Conservation (phyloP, 345 rosid species). For the Citrus cavaleriei region DNA sequence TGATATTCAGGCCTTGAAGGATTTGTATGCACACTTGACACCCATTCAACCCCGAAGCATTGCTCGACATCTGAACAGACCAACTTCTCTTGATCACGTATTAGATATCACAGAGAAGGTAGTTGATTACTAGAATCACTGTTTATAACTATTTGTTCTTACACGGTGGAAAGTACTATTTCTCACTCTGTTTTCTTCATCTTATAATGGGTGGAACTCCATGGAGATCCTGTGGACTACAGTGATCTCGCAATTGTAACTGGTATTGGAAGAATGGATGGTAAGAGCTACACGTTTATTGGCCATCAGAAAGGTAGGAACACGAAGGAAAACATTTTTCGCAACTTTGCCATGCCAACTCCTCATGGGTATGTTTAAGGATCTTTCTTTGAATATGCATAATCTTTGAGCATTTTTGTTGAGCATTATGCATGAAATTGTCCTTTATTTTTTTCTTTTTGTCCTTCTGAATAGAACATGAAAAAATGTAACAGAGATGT, state of each 20-base stretch:
- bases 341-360: conserved; percentile 18
- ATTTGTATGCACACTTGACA: conserved; percentile 10
- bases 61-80: conserved; percentile 18
- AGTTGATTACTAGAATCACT: not conserved
- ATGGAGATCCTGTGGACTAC: conserved; percentile 16
- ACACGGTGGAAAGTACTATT: not conserved
- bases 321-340: conserved; percentile 12
- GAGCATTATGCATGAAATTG: not conserved
- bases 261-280: conserved; percentile 13
- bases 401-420: not conserved
- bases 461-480: not conserved
- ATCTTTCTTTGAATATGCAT: not conserved
- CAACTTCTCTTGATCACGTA: conserved; percentile 11
- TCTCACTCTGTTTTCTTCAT: not conserved
- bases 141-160: not conserved
- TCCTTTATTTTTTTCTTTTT: not conserved
- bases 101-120: conserved; percentile 16
- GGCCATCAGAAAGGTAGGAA: conserved; percentile 19
- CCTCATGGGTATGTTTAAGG: not conserved
- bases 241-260: conserved; percentile 10
- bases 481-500: not conserved
- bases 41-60: conserved; percentile 16
- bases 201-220: conserved; percentile 14
- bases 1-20: conserved; percentile 7
- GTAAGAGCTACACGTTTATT: conserved; percentile 11